Conservation (phyloP, 163 green algal species). For the Scenedesmus sp. region DNA sequence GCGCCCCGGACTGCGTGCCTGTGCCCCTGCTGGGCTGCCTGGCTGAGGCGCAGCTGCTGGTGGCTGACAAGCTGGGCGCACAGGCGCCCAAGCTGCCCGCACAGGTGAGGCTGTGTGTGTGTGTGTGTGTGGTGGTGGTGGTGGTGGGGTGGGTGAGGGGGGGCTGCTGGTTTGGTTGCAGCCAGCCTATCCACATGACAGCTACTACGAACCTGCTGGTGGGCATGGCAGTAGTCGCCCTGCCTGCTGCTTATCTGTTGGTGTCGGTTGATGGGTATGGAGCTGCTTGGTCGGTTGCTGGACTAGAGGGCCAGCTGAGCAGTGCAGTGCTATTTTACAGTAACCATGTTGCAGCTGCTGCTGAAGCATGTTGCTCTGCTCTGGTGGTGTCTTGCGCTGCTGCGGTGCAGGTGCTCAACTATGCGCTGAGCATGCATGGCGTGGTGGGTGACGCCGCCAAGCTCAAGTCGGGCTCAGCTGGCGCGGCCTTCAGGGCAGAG, state of each 20-base stretch:
- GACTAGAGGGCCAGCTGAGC: no score
- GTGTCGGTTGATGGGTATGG: no score
- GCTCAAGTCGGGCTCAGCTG: conserved; percentile 35
- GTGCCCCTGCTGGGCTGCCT: conserved; percentile 54
- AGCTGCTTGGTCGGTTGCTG: no score
- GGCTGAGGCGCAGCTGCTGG: conserved; percentile 56
- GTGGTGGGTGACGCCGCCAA: conserved; percentile 57
- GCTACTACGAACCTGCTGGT: no score
- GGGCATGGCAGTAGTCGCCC: neutral
- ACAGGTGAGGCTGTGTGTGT: conserved; percentile 45
- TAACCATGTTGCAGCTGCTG: neutral
- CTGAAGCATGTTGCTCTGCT: neutral
- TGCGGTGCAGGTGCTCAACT: conserved; percentile 55
- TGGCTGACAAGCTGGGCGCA: conserved; percentile 35
- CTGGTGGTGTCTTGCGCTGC: neutral
- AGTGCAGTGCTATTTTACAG: neutral
- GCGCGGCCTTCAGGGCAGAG: conserved; percentile 58
- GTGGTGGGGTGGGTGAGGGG: neutral
- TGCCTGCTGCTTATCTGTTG: neutral
- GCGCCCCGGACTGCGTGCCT: conserved; percentile 52
- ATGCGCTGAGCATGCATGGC: conserved; percentile 60
- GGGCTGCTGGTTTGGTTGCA: neutral
- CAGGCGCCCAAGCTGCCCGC: conserved; percentile 55
- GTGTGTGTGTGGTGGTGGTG: neutral
- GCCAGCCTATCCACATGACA: no score